phyloP scores from a whole-genome alignment of 805 yeast genomes.

The Ogataea methanolica region DNA sequence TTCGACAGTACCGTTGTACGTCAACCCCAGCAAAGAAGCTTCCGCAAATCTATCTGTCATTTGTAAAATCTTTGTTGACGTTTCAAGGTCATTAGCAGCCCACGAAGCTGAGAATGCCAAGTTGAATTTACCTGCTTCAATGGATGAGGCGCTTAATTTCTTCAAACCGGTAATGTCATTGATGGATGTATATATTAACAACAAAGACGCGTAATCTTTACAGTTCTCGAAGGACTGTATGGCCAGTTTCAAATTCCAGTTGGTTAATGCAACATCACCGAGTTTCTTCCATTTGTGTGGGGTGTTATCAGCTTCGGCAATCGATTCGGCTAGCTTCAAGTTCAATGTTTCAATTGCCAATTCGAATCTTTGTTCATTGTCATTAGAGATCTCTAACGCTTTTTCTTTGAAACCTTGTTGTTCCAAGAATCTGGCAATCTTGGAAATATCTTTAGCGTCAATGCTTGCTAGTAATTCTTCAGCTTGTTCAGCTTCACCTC shows the following conservation, averaged over 20 bases:
- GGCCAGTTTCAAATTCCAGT: conserved; percentile 80
- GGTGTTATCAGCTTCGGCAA: conserved; percentile 48
- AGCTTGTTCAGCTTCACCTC: conserved; percentile 90
- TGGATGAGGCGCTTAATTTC: conserved; percentile 63
- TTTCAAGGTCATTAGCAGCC: conserved; percentile 68
- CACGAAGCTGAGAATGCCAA: conserved; percentile 90
- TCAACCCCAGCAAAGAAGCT: conserved; percentile 74
- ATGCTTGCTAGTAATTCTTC: conserved; percentile 58
- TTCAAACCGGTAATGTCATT: conserved; percentile 60
- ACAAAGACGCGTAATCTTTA: conserved; percentile 73
- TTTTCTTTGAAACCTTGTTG: conserved; percentile 84
- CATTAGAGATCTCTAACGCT: conserved; percentile 79
- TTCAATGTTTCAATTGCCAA: conserved; percentile 76
- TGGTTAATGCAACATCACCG: conserved; percentile 79
- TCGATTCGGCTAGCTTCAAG: conserved; percentile 64
- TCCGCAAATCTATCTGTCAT: conserved; percentile 72
- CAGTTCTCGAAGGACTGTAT: conserved; percentile 75
- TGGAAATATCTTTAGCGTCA: conserved; percentile 62
- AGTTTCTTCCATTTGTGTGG: conserved; percentile 85
- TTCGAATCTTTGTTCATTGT: conserved; percentile 87
- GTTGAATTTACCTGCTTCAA: conserved; percentile 74
- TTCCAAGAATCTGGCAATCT: conserved; percentile 88
- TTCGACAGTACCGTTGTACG: conserved; percentile 52
- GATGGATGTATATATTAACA: conserved; percentile 77
- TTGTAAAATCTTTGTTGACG: conserved; percentile 61